Conservation (phyloP, 1,284 basidiomycete genomes). For the Schizophyllum amplum region DNA sequence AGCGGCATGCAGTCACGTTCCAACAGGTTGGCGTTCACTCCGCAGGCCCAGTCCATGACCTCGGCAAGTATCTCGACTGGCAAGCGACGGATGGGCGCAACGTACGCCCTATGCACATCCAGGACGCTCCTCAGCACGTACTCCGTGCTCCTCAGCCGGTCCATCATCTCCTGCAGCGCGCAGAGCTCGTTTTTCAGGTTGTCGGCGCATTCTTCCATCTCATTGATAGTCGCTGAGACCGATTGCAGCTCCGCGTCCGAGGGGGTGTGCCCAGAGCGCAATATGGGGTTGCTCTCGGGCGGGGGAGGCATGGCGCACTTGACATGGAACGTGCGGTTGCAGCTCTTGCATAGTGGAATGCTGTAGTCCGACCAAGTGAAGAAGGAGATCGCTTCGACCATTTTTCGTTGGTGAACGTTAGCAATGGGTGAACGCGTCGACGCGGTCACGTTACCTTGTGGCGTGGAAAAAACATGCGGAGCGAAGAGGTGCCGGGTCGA, state of each 20-base stretch:
- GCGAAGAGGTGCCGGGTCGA: too few relatives aligned
- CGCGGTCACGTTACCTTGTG: too few relatives aligned
- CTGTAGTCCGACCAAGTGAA: too few relatives aligned
- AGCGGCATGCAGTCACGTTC: background rate
- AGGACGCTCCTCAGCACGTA: background rate
- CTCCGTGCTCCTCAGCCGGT: background rate
- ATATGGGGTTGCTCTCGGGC: background rate
- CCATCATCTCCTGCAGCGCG: background rate
- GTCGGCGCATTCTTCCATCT: background rate
- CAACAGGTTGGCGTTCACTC: background rate
- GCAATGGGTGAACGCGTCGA: too few relatives aligned
- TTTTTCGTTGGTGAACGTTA: too few relatives aligned
- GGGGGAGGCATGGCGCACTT: background rate
- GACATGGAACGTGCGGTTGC: background rate
- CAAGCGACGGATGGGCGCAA: background rate
- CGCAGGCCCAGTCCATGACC: background rate
- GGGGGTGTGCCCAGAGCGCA: background rate
- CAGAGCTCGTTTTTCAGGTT: background rate
- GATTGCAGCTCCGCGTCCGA: background rate
- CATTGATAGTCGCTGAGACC: background rate
- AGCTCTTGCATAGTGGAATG: background rate
- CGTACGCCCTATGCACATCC: background rate
- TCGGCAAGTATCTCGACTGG: background rate
- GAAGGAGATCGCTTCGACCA: too few relatives aligned
- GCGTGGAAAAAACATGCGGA: too few relatives aligned